Evolutionary conservation across 2,329 filamentous ascomycete genomes (phyloP).

Genomic region (Endoconidiophora laricicola): DNA sequence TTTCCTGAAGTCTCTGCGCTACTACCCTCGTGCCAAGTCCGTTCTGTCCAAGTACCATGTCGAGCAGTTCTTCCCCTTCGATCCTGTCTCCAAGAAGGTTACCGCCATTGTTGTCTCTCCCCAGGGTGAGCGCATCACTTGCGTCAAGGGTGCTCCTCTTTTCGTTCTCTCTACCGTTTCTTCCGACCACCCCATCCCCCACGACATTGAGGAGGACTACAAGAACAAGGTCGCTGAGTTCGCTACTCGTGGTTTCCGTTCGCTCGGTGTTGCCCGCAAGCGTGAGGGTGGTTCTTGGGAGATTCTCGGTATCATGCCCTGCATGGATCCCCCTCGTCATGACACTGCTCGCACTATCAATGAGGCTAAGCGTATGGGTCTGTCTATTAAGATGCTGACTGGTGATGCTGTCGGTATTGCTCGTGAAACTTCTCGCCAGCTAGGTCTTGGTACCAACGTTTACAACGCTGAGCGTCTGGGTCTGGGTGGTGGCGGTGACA

Average conservation of each 20-base stretch:
- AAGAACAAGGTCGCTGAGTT: conserved; percentile 89
- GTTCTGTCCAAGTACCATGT: conserved; percentile 73
- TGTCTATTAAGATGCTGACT: conserved; percentile 92
- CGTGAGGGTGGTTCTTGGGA: conserved; percentile 69
- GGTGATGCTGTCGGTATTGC: conserved; percentile 89
- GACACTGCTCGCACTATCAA: conserved; percentile 82
- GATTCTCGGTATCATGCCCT: conserved; percentile 89
- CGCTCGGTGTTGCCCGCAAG: conserved; percentile 84
- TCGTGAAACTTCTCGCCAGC: conserved; percentile 77
- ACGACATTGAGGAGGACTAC: conserved; percentile 65
- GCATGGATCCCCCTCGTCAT: conserved; percentile 78
- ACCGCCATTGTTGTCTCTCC: conserved; percentile 69
- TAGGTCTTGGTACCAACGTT: conserved; percentile 81
- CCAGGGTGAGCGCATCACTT: conserved; percentile 68
- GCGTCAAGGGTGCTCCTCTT: conserved; percentile 80
- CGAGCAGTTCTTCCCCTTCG: conserved; percentile 72
- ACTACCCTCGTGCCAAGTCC: conserved; percentile 67
- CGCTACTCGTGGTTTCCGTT: conserved; percentile 83
- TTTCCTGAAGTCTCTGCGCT: conserved; percentile 71
- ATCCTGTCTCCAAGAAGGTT: conserved; percentile 88
- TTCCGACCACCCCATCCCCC: conserved; percentile 64
- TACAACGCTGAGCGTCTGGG: conserved; percentile 88
- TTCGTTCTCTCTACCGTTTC: conserved; percentile 78
- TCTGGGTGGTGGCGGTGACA: conserved; percentile 76
- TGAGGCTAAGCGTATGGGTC: conserved; percentile 72